These are phyloP conservation scores for Sophora flavescens DNA, from an alignment of 306 rosid genomes.

Conservation along the genomic window DNA sequence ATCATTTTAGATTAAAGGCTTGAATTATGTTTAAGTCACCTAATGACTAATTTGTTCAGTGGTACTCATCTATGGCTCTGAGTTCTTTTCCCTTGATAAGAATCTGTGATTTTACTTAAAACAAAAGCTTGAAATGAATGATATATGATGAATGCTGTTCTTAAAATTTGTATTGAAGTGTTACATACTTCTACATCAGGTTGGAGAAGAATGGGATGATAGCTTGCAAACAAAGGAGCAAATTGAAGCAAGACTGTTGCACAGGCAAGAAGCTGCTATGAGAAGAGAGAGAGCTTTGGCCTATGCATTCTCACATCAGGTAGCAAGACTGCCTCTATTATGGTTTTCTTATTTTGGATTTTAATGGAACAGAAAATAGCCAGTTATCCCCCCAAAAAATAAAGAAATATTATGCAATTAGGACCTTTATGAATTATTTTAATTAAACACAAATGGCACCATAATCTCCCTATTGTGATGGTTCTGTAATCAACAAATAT, in stretches of 20 bases:
- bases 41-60: not conserved
- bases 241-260: constrained; percentile 59
- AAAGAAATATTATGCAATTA: no score
- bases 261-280: constrained; percentile 77
- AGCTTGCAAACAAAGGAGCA: constrained; percentile 79
- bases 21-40: not conserved
- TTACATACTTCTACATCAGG: constrained; percentile 42
- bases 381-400: not conserved
- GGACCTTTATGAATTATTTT: not conserved
- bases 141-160: not conserved
- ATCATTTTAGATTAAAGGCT: not conserved
- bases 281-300: constrained; percentile 94
- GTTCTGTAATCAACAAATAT: not conserved
- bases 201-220: constrained; percentile 74
- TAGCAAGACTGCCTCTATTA: constrained; percentile 34
- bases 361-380: constrained; percentile 13
- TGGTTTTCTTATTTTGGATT: constrained; percentile 2
- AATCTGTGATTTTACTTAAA: not conserved
- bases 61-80: not conserved
- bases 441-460: not conserved
- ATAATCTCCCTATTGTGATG: not conserved
- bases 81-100: not conserved
- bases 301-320: constrained; percentile 90
- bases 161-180: constrained; percentile 22
- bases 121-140: constrained; percentile 1